Base-by-base conservation (phyloP, 148 eudicot genomes). In the Rhododendron molle region DNA sequence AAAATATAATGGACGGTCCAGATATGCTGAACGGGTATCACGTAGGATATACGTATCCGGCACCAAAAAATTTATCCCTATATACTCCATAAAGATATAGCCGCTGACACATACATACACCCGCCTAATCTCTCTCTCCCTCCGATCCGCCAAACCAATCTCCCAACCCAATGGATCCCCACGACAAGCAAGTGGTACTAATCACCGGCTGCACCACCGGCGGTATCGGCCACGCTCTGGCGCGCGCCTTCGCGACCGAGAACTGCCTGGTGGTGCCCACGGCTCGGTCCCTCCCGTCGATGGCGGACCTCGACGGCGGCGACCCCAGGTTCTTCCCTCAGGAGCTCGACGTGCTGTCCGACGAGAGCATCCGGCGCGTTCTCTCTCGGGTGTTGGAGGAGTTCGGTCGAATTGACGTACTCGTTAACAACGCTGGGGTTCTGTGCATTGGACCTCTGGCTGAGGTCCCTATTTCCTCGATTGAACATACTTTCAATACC, bases 381-480 rank as follows among this genome's bases (percentile, higher is more conserved):
- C 77, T 95, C 47, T 79, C 91, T 10, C 86, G 80, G 7, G 92
- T 90, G 78, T 74, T 95, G 4, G 91, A 93, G 20, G 86, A 87
- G 38, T 92, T 96, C 72, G 99, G 96, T 0, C 89, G 92, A 30
- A 90, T 96, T 52, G 99, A 96, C 90, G 46, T 96, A 4, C 52
- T 96, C 4, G 91, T 96, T 11, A 96, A 95, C 56, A 96, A 96
- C 74, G 99, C 98, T 8, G 99, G 99, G 12, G 91, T 94, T 34
- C 99, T 89, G 58, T 95, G 95, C 83, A 88, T 96, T 28, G 99
- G 97, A 0, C 99, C 99, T 23, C 91, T 95, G 36, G 99, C 98
- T 81, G 99, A 96, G 85, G 84, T 94, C 49, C 98, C 98, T 60
- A 32, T 96, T 0, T 88, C 93, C 54, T 76, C 91, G 1, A 76